Evolutionary conservation across 192 early-diverging fungal genomes (phyloP).

Genomic region (Lunasporangiospora selenospora): DNA sequence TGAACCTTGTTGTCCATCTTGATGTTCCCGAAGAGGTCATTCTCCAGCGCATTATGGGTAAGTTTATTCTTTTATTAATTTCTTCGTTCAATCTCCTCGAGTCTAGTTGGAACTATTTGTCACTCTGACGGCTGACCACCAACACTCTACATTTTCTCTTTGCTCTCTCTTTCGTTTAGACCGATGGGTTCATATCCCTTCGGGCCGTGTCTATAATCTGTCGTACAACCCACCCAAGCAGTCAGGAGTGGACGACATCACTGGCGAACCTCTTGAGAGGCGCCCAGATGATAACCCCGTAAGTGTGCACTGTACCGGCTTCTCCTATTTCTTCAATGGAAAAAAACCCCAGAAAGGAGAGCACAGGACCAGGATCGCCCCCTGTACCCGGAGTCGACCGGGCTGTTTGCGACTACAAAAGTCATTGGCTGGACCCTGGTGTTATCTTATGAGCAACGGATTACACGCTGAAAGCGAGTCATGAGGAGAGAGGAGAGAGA

Average conservation of each 20-base stretch:
- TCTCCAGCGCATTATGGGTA: constrained; percentile 85
- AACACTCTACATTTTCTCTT: neutral
- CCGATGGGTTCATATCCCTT: constrained; percentile 92
- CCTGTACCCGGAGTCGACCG: too few species aligned
- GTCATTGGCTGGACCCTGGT: too few species aligned
- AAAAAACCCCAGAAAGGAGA: too few species aligned
- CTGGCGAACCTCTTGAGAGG: constrained; percentile 90
- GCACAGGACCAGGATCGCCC: too few species aligned
- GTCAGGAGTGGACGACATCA: constrained; percentile 85
- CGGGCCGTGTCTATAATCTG: constrained; percentile 94
- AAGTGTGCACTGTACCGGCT: too few species aligned
- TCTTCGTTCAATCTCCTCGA: neutral
- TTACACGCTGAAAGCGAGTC: too few species aligned
- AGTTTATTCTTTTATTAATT: constrained; percentile 4
- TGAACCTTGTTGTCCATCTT: constrained; percentile 89
- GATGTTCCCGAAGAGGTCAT: constrained; percentile 92
- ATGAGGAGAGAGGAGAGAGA: too few species aligned
- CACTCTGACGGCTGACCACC: neutral
- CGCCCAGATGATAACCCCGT: constrained; percentile 86
- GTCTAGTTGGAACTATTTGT: neutral
- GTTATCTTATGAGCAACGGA: too few species aligned
- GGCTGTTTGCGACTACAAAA: too few species aligned
- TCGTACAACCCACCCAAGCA: constrained; percentile 91
- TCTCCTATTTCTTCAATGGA: too few species aligned
- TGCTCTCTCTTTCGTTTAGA: constrained; percentile 55